These are phyloP conservation scores for Amniculicola lignicola DNA, from an alignment of 495 filamentous ascomycete species.

Conservation along the genomic window DNA sequence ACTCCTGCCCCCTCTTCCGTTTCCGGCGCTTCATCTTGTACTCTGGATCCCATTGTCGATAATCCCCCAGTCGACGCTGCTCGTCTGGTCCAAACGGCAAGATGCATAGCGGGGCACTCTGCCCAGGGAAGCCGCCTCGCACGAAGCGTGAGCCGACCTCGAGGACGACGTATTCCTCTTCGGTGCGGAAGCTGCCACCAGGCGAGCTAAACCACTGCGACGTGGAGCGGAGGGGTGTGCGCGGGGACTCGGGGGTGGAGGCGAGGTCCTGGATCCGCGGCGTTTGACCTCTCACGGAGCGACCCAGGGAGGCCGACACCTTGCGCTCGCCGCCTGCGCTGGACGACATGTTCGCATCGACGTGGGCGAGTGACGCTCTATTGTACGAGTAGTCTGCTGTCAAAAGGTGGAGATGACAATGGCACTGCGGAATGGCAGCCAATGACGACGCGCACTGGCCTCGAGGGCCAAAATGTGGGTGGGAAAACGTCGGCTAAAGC, in stretches of 20 bases:
- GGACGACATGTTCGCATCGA: conserved; percentile 6
- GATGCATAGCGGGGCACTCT: conserved; percentile 67
- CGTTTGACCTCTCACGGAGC: conserved; percentile 14
- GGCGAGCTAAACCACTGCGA: conserved; percentile 69
- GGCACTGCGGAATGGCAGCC: too few relatives aligned
- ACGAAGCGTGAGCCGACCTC: conserved; percentile 79
- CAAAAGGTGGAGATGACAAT: too few relatives aligned
- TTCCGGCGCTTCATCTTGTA: conserved; percentile 49
- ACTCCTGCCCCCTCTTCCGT: conserved; percentile 50
- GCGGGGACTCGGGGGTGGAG: conserved; percentile 44
- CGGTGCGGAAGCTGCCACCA: conserved; percentile 65
- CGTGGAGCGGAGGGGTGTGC: conserved; percentile 58
- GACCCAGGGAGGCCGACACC: conserved; percentile 15
- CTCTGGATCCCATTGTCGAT: conserved; percentile 62
- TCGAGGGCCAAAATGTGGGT: too few relatives aligned
- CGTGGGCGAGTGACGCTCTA: not conserved
- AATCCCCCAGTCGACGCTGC: conserved; percentile 78
- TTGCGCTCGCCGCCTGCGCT: conserved; percentile 21
- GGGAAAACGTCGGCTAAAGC: not conserved
- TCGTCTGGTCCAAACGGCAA: conserved; percentile 69
- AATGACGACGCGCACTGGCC: too few relatives aligned
- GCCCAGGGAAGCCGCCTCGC: conserved; percentile 80
- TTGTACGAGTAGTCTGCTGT: too few relatives aligned
- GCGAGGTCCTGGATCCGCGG: conserved; percentile 31
- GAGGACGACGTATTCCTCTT: conserved; percentile 78